A percentile compares a stretch with the other conserved stretches of the same genome.
Conservation (phyloP, 2,329 filamentous ascomycete genomes). For the Acarospora socialis region DNA sequence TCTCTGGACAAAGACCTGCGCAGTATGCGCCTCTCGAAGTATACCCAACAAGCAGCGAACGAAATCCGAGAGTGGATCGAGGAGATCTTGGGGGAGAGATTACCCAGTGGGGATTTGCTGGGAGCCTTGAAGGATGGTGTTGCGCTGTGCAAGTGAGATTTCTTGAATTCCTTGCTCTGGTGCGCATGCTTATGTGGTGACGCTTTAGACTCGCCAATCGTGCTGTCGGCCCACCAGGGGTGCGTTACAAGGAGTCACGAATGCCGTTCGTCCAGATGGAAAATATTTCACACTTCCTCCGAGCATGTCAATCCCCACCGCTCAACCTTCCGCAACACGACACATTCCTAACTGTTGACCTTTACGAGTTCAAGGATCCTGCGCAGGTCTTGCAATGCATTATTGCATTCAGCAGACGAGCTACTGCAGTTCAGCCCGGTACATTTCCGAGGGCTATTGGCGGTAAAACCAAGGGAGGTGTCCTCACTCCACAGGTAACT, state of each 20-base stretch:
- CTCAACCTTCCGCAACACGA: conserved; percentile 85
- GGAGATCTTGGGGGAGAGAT: conserved; percentile 55
- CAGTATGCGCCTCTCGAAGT: conserved; percentile 80
- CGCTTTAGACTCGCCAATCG: conserved; percentile 62
- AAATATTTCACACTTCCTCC: conserved; percentile 92
- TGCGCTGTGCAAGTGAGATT: conserved; percentile 70
- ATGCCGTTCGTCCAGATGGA: conserved; percentile 99
- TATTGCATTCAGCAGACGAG: conserved; percentile 77
- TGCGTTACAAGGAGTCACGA: conserved; percentile 78
- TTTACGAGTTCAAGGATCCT: conserved; percentile 91
- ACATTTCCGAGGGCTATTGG: conserved; percentile 67
- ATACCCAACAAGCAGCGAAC: conserved; percentile 78
- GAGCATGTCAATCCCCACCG: conserved; percentile 70
- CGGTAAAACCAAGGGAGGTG: conserved; percentile 45
- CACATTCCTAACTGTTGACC: conserved; percentile 89
- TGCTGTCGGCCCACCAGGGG: conserved; percentile 57
- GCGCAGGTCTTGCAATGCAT: conserved; percentile 91
- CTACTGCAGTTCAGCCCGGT: conserved; percentile 57
- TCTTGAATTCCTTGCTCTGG: conserved; percentile 1
- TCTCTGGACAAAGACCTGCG: conserved; percentile 93
- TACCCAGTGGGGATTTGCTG: conserved; percentile 63
- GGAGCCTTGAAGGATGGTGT: conserved; percentile 82
- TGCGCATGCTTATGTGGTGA: conserved; percentile 16
- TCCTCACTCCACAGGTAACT: conserved; percentile 53
- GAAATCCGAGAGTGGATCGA: conserved; percentile 83